phyloP scores from a whole-genome alignment of 1,139 yeast species.

The Arxiozyma slooffiae region DNA sequence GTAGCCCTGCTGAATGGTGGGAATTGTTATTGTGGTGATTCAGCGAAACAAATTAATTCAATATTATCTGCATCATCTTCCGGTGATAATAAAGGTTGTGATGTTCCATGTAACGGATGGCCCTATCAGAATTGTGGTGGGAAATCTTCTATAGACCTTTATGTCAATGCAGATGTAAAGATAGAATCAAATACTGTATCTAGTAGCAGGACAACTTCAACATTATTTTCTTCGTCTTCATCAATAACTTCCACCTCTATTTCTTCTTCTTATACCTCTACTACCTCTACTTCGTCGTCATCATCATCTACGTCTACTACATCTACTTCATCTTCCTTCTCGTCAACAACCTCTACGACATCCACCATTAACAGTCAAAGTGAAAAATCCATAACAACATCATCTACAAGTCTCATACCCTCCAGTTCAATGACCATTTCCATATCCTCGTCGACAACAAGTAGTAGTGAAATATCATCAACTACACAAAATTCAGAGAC shows the following conservation, averaged over 20 bases:
- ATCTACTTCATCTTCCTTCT: not conserved
- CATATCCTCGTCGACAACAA: not conserved
- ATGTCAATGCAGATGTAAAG: conserved; percentile 21
- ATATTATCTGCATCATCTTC: not conserved
- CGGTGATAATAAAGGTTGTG: conserved; percentile 34
- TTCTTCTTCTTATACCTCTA: not conserved
- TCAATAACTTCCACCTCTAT: not conserved
- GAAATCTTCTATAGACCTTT: conserved; percentile 41
- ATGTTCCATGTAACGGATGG: conserved; percentile 47
- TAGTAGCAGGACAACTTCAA: not conserved
- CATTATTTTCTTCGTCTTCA: conserved; percentile 3
- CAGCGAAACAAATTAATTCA: conserved; percentile 7
- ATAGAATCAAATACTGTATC: not conserved
- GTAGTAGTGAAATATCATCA: not conserved
- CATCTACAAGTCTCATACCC: not conserved
- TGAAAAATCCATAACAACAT: not conserved
- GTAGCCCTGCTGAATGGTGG: conserved; percentile 48
- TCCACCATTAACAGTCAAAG: not conserved
- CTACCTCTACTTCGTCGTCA: conserved; percentile 6
- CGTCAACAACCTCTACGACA: not conserved
- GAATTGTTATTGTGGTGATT: conserved; percentile 53
- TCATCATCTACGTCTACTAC: conserved; percentile 4
- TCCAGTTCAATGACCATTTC: not conserved
- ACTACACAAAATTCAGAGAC: not conserved
- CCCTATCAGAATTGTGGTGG: conserved; percentile 57